phyloP scores from a whole-genome alignment of 495 filamentous ascomycete genomes.

The Aspergillus saccharolyticus region DNA sequence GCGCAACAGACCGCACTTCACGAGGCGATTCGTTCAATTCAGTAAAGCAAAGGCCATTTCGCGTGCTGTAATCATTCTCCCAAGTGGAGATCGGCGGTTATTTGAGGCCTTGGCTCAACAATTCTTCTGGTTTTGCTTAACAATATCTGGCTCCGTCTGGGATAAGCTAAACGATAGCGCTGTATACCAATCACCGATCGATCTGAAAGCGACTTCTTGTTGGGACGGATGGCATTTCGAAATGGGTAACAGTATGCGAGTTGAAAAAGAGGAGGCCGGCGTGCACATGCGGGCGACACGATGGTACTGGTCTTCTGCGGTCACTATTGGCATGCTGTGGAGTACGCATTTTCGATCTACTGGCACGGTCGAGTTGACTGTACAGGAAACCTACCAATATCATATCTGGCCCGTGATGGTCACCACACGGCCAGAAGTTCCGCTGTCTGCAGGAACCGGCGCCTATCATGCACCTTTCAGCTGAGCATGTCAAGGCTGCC shows the following conservation, averaged over 20 bases:
- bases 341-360: neutral
- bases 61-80: neutral
- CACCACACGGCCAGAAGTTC: constrained; percentile 6
- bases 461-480: constrained; percentile 9
- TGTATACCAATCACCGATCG: constrained; percentile 6
- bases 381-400: neutral
- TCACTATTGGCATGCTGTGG: neutral
- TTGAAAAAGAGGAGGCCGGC: neutral
- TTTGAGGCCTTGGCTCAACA: neutral
- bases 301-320: neutral
- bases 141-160: neutral
- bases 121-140: neutral
- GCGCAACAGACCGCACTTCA: neutral
- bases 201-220: neutral
- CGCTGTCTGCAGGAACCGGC: constrained; percentile 17
- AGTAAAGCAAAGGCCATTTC: constrained; percentile 3
- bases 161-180: constrained; percentile 3
- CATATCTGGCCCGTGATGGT: neutral
- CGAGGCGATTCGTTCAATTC: neutral
- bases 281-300: neutral
- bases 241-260: neutral
- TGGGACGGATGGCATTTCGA: neutral
- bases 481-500: constrained; percentile 5
- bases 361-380: neutral
- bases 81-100: neutral